phyloP scores from a whole-genome alignment of 768 basidiomycete genomes.

The Termitomyces sp. region DNA sequence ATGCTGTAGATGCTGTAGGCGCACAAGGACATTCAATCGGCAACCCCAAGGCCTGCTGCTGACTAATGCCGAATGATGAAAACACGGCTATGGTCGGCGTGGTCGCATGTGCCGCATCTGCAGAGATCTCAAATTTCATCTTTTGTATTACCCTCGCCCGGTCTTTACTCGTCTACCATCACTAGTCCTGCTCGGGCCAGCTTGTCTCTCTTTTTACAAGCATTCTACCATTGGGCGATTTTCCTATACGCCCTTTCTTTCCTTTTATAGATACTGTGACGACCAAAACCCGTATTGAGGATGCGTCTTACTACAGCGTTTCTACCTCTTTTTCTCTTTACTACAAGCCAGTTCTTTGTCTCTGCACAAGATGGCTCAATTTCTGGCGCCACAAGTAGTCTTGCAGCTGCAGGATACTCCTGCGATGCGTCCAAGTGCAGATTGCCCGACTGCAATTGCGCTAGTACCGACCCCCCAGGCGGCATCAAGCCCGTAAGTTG shows the following conservation, averaged over 20 bases:
- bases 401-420: constrained; percentile 58
- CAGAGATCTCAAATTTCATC: background rate
- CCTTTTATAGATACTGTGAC: background rate
- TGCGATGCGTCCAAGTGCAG: constrained; percentile 62
- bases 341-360: constrained; percentile 28
- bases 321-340: constrained; percentile 18
- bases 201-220: background rate
- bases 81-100: background rate
- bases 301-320: constrained; percentile 15
- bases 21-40: background rate
- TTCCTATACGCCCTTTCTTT: background rate
- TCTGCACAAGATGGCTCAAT: constrained; percentile 48
- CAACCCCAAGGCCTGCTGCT: constrained; percentile 5
- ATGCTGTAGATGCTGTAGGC: background rate
- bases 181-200: background rate
- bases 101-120: constrained; percentile 2
- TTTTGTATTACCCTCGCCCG: background rate
- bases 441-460: constrained; percentile 68
- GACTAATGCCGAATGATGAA: constrained; percentile 11
- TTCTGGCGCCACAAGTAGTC: constrained; percentile 45
- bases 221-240: background rate
- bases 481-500: constrained; percentile 55
- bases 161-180: background rate
- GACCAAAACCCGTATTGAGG: background rate
- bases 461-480: constrained; percentile 68